phyloP scores from a whole-genome alignment of 208 protist genomes.

The Trypanosoma cruzi region DNA sequence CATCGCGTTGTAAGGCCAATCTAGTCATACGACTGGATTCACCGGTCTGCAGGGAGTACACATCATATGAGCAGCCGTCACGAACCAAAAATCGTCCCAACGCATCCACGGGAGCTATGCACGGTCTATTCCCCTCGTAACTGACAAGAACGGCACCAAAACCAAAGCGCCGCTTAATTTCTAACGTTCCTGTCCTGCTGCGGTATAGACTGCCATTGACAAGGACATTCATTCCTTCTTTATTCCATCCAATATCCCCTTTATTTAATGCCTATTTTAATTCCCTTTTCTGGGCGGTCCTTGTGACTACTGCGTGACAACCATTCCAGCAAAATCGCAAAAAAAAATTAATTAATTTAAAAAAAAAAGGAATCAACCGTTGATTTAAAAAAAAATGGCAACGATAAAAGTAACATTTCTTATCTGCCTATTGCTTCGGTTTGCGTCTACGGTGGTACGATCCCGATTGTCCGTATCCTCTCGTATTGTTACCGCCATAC shows the following conservation, averaged over 20 bases:
- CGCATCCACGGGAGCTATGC: conserved; percentile 55
- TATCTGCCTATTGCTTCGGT: background rate
- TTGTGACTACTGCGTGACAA: background rate
- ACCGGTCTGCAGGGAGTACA: conserved; percentile 30
- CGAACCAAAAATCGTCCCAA: conserved; percentile 49
- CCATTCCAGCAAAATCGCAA: background rate
- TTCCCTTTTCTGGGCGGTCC: background rate
- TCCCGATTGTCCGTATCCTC: background rate
- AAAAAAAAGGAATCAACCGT: background rate
- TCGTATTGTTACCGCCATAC: background rate
- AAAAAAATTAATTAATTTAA: background rate
- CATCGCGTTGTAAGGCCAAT: conserved; percentile 9
- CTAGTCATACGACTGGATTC: background rate
- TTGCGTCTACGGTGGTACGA: background rate
- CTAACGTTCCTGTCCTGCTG: conserved; percentile 30
- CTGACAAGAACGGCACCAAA: conserved; percentile 36
- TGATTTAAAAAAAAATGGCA: background rate
- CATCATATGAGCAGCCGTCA: conserved; percentile 36
- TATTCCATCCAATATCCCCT: background rate
- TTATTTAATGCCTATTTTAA: background rate
- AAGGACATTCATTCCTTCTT: conserved; percentile 33
- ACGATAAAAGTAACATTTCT: background rate
- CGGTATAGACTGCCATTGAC: conserved; percentile 41
- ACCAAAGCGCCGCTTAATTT: conserved; percentile 49
- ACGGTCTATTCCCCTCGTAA: conserved; percentile 8